These are phyloP conservation scores for Umbilicaria muhlenbergii DNA, from an alignment of 495 filamentous ascomycete species.

Conservation along the genomic window DNA sequence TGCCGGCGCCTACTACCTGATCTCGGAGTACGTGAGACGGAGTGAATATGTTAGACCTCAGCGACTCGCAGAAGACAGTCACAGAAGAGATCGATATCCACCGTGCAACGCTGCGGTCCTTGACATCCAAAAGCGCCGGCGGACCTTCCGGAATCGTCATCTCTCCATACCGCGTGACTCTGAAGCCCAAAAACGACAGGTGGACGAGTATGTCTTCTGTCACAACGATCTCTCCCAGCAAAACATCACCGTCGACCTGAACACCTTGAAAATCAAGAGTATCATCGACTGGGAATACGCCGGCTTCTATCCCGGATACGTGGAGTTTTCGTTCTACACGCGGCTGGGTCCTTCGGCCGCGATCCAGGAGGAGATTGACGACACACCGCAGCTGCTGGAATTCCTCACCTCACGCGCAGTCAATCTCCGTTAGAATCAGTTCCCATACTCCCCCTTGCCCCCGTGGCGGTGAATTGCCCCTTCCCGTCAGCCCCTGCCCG, in stretches of 20 bases:
- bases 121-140: not conserved
- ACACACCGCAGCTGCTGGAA: constrained; percentile 79
- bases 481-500: too few relatives aligned
- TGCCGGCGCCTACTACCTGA: not conserved
- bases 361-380: constrained; percentile 73
- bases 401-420: constrained; percentile 43
- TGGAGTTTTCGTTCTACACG: constrained; percentile 12
- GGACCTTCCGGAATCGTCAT: constrained; percentile 4
- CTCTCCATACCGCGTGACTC: constrained; percentile 3
- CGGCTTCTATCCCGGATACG: constrained; percentile 18
- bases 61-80: constrained; percentile 3
- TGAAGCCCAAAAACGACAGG: not conserved
- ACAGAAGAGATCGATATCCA: constrained; percentile 4
- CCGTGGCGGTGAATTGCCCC: too few relatives aligned
- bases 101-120: constrained; percentile 3
- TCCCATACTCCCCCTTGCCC: too few relatives aligned
- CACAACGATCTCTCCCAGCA: constrained; percentile 20
- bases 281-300: constrained; percentile 25
- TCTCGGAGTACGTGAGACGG: not conserved
- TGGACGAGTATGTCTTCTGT: constrained; percentile 17
- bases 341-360: constrained; percentile 2
- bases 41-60: not conserved
- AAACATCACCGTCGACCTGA: constrained; percentile 19
- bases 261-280: constrained; percentile 17
- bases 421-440: too few relatives aligned